Percentiles rank a stretch among this genome's conserved stretches.
Evolutionary conservation across 73 alveolate species (phyloP).

Genomic region (Paramecium sonneborni): DNA sequence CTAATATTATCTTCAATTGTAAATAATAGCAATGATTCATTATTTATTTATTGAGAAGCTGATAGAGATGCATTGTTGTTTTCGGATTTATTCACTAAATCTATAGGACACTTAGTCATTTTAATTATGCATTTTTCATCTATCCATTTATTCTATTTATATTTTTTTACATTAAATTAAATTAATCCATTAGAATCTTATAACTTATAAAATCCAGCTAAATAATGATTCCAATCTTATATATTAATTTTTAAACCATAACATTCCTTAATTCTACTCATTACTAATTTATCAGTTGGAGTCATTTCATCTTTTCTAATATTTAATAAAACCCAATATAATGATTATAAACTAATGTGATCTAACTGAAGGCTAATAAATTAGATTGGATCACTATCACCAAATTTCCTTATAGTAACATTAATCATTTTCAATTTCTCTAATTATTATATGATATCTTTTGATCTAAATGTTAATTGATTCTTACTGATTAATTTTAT

Average conservation of each 20-base stretch:
- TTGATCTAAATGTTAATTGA: background rate
- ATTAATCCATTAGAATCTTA: slow-evolving; percentile 58
- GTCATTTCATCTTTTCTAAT: slow-evolving; percentile 80
- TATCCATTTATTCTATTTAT: background rate
- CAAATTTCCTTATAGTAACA: slow-evolving; percentile 34
- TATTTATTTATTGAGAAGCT: background rate
- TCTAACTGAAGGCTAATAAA: slow-evolving; percentile 31
- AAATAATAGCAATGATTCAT: slow-evolving; percentile 28
- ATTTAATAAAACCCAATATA: slow-evolving; percentile 73
- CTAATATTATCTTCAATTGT: background rate
- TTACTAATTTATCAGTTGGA: slow-evolving; percentile 82
- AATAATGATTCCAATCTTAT: slow-evolving; percentile 75
- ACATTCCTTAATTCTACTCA: slow-evolving; percentile 81
- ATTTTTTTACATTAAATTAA: background rate
- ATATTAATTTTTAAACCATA: slow-evolving; percentile 75
- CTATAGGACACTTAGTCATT: slow-evolving; percentile 49
- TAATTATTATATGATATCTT: background rate
- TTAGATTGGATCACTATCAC: background rate
- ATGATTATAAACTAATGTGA: background rate
- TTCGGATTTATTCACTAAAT: slow-evolving; percentile 37
- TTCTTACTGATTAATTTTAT: slow-evolving; percentile 14
- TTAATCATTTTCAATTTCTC: background rate
- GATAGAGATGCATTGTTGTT: slow-evolving; percentile 37
- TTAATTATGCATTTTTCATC: slow-evolving; percentile 13
- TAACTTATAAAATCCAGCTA: slow-evolving; percentile 56